These are phyloP conservation scores for Westerdykella sp. DNA, from an alignment of 2,329 filamentous ascomycete species.

Conservation along the genomic window DNA sequence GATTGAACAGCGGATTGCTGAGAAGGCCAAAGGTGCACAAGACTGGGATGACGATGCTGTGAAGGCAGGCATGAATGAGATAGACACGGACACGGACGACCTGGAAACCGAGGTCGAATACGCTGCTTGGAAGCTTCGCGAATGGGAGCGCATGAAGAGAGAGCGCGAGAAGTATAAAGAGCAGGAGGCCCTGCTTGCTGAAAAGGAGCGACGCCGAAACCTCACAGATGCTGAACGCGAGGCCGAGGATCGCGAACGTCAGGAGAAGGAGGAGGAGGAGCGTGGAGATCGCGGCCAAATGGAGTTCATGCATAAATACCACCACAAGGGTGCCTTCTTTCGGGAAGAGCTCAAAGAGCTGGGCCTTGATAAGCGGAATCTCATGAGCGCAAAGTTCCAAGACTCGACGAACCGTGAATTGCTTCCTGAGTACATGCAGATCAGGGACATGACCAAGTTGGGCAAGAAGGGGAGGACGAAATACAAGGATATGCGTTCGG, in stretches of 20 bases:
- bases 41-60: conserved; percentile 71
- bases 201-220: conserved; percentile 68
- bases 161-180: conserved; percentile 79
- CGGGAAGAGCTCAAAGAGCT: conserved; percentile 71
- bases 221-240: conserved; percentile 80
- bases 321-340: conserved; percentile 95
- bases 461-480: conserved; percentile 73
- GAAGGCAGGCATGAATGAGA: conserved; percentile 63
- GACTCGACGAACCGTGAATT: conserved; percentile 76
- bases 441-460: conserved; percentile 81
- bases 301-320: conserved; percentile 90
- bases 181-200: conserved; percentile 69
- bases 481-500: conserved; percentile 79
- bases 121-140: conserved; percentile 88
- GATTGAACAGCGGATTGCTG: conserved; percentile 72
- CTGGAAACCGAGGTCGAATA: conserved; percentile 81
- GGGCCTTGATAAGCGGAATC: conserved; percentile 70
- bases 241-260: conserved; percentile 72
- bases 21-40: conserved; percentile 67
- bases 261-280: conserved; percentile 74
- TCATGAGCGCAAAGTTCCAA: conserved; percentile 83
- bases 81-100: conserved; percentile 77
- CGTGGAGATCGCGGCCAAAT: conserved; percentile 69
- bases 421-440: conserved; percentile 83
- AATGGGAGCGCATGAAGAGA: conserved; percentile 81